Evolutionary conservation across 495 filamentous ascomycete genomes (phyloP).

Genomic region (Mytilinidion resinicola): DNA sequence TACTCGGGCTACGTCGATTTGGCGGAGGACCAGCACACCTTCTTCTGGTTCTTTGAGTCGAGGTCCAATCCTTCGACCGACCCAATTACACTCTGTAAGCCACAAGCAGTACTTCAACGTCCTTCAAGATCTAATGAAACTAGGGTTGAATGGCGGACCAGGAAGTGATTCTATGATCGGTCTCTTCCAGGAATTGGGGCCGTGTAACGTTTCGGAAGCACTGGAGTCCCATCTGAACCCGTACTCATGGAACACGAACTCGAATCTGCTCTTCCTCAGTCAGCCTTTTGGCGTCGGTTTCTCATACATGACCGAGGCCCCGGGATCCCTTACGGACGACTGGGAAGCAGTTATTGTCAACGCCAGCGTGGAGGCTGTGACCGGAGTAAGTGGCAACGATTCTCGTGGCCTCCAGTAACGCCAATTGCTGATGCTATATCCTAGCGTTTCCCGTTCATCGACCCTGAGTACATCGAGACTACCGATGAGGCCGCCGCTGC

Average conservation of each 20-base stretch:
- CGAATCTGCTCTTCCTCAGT: constrained; percentile 70
- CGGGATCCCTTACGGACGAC: constrained; percentile 26
- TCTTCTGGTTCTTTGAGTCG: constrained; percentile 32
- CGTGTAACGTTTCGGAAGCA: constrained; percentile 50
- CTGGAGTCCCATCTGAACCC: constrained; percentile 49
- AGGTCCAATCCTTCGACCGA: constrained; percentile 21
- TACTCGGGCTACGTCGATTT: constrained; percentile 23
- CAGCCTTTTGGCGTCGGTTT: constrained; percentile 60
- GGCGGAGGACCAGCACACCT: constrained; percentile 6
- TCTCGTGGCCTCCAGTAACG: too few species aligned
- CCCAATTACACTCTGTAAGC: constrained; percentile 22
- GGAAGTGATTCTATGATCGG: constrained; percentile 62
- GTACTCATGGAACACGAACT: constrained; percentile 66
- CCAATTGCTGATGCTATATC: constrained; percentile 32
- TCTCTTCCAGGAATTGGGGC: constrained; percentile 62
- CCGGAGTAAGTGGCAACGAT: too few species aligned
- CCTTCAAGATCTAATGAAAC: too few species aligned
- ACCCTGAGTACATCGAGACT: constrained; percentile 37
- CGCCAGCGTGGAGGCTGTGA: constrained; percentile 7
- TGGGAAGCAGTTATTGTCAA: constrained; percentile 43
- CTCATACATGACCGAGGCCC: constrained; percentile 44
- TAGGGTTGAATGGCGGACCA: constrained; percentile 44
- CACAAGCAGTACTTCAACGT: too few species aligned
- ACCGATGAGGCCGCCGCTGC: constrained; percentile 46
- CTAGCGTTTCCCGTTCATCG: constrained; percentile 43